Percentiles rank a stretch among this genome's conserved stretches.
These are phyloP conservation scores for Macrocybe gigantea DNA, from an alignment of 768 basidiomycete species.

Conservation along the genomic window DNA sequence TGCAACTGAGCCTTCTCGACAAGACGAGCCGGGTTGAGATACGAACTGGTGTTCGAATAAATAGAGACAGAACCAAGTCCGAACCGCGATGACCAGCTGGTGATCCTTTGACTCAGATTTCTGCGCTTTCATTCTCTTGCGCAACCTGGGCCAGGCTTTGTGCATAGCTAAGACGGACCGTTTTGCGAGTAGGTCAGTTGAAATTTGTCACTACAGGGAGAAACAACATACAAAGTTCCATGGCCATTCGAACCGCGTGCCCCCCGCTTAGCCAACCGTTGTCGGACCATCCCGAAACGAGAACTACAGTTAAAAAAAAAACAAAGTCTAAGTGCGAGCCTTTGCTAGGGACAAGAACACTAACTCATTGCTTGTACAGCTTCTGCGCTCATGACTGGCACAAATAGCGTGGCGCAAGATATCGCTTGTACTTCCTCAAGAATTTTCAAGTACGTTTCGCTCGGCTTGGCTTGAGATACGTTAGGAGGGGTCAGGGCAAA, in stretches of 20 bases:
- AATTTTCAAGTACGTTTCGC: slow-evolving; percentile 67
- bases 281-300: slow-evolving; percentile 92
- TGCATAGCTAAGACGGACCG: slow-evolving; percentile 60
- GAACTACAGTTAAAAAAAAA: slow-evolving; percentile 39
- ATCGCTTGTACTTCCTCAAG: slow-evolving; percentile 83
- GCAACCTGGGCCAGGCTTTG: slow-evolving; percentile 82
- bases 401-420: slow-evolving; percentile 81
- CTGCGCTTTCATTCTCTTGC: slow-evolving; percentile 69
- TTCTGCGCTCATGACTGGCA: slow-evolving; percentile 78
- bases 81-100: slow-evolving; percentile 72
- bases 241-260: slow-evolving; percentile 95
- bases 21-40: slow-evolving; percentile 1
- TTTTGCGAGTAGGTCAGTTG: not conserved
- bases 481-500: slow-evolving; percentile 2
- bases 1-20: not conserved
- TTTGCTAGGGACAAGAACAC: slow-evolving; percentile 19
- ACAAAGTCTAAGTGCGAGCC: not conserved
- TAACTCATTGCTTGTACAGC: slow-evolving; percentile 92
- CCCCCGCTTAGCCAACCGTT: slow-evolving; percentile 95
- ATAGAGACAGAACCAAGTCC: slow-evolving; percentile 92
- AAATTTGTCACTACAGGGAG: not conserved
- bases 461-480: slow-evolving; percentile 50
- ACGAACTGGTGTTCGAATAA: slow-evolving; percentile 92
- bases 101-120: slow-evolving; percentile 63
- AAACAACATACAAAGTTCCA: slow-evolving; percentile 72